phyloP scores from a whole-genome alignment of 1,139 yeast species.

The Candida pseudoviswanathii region DNA sequence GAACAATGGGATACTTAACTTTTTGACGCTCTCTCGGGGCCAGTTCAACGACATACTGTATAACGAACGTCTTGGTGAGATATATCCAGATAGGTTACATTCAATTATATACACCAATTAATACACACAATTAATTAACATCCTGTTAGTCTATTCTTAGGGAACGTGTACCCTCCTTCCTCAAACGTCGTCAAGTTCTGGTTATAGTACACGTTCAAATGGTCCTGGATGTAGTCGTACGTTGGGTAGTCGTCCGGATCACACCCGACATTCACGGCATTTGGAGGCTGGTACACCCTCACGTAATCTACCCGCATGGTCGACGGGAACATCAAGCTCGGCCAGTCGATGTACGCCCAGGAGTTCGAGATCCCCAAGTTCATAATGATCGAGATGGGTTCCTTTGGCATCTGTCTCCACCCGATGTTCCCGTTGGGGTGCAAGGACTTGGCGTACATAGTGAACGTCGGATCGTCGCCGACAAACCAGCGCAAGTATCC shows the following conservation, averaged over 20 bases:
- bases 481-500: constrained; percentile 87
- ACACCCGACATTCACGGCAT: constrained; percentile 57
- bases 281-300: constrained; percentile 73
- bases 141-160: constrained; percentile 41
- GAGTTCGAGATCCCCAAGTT: constrained; percentile 78
- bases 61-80: constrained; percentile 26
- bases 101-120: constrained; percentile 16
- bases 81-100: constrained; percentile 15
- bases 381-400: constrained; percentile 80
- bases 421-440: constrained; percentile 85
- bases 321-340: constrained; percentile 65
- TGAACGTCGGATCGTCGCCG: constrained; percentile 67
- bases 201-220: constrained; percentile 62
- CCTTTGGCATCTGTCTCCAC: constrained; percentile 76
- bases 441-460: constrained; percentile 61
- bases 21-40: constrained; percentile 59
- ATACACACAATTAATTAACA: constrained; percentile 14
- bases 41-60: constrained; percentile 35
- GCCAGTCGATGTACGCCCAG: constrained; percentile 87
- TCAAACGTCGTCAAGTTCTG: constrained; percentile 69
- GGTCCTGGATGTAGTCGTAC: constrained; percentile 65
- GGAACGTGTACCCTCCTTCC: constrained; percentile 65
- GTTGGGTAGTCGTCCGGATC: constrained; percentile 80
- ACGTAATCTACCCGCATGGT: constrained; percentile 73
- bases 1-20: constrained; percentile 73